phyloP scores from a whole-genome alignment of 2,329 filamentous ascomycete genomes.

The Colletotrichum liaoningense region DNA sequence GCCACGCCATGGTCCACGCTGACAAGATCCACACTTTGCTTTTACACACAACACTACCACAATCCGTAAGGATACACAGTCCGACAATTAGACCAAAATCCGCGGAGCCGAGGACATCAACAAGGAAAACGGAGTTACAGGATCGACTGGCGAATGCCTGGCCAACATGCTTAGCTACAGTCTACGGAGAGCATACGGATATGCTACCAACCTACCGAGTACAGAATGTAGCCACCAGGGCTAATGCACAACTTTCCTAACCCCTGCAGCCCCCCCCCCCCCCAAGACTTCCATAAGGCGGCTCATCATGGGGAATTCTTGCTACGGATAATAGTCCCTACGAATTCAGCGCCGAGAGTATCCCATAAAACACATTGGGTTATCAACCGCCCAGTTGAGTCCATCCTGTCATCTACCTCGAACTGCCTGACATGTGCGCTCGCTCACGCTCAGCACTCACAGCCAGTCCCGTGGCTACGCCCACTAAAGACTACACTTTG shows the following conservation, averaged over 20 bases:
- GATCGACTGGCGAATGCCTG: neutral
- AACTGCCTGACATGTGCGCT: neutral
- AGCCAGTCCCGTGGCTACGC: neutral
- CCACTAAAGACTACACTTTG: neutral
- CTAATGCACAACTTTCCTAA: neutral
- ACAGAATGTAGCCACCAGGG: neutral
- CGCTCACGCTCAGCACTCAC: constrained; percentile 3
- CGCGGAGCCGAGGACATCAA: constrained; percentile 11
- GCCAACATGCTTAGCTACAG: neutral
- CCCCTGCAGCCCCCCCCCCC: neutral
- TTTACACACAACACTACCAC: neutral
- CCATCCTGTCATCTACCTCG: neutral
- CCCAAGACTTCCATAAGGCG: neutral
- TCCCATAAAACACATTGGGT: neutral
- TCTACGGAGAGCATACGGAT: neutral
- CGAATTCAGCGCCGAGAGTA: neutral
- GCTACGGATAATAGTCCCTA: neutral
- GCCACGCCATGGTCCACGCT: constrained; percentile 24
- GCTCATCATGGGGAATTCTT: neutral
- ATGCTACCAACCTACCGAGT: neutral
- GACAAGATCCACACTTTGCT: neutral
- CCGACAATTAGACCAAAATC: constrained; percentile 1
- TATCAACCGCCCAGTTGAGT: neutral
- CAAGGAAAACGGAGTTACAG: constrained; percentile 1
- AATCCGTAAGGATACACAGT: neutral